These are phyloP conservation scores for Clarireedia homoeocarpa DNA, from an alignment of 2,329 filamentous ascomycete species.

Conservation along the genomic window DNA sequence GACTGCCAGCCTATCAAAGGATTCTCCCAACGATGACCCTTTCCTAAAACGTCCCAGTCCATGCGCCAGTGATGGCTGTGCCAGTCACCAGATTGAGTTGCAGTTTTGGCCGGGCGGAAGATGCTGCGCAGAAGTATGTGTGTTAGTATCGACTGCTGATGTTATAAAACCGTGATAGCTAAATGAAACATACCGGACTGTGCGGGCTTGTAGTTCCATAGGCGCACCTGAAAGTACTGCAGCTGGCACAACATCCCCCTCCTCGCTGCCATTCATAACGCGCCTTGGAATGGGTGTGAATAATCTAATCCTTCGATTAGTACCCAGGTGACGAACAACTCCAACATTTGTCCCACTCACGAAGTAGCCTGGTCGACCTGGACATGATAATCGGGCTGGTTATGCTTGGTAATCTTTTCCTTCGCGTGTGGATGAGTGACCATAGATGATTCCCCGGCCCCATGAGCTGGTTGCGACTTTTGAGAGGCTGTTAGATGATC, in stretches of 20 bases:
- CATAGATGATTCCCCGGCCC: constrained; percentile 29
- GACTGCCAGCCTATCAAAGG: constrained; percentile 98
- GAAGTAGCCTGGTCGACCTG: constrained; percentile 84
- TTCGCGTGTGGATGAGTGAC: constrained; percentile 13
- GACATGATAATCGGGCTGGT: constrained; percentile 75
- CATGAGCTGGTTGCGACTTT: constrained; percentile 32
- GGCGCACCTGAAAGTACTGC: constrained; percentile 88
- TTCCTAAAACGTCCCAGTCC: constrained; percentile 93
- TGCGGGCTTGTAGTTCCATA: constrained; percentile 85
- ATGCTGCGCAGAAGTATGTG: constrained; percentile 52
- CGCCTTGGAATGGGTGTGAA: constrained; percentile 88
- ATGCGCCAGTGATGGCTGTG: constrained; percentile 83
- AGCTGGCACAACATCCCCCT: constrained; percentile 64
- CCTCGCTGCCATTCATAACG: constrained; percentile 86
- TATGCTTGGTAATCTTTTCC: constrained; percentile 17
- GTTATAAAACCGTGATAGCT: no score
- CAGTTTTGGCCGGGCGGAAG: constrained; percentile 85
- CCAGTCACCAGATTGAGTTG: constrained; percentile 90
- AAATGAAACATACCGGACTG: constrained; percentile 64
- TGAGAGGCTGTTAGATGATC: constrained; percentile 34
- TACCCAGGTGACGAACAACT: background rate
- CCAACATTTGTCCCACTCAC: constrained; percentile 45
- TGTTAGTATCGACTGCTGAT: constrained; percentile 10
- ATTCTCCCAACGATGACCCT: constrained; percentile 98
- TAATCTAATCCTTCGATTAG: constrained; percentile 44